Evolutionary conservation across 2,329 filamentous ascomycete species (phyloP).

Genomic region (Periconia digitata): DNA sequence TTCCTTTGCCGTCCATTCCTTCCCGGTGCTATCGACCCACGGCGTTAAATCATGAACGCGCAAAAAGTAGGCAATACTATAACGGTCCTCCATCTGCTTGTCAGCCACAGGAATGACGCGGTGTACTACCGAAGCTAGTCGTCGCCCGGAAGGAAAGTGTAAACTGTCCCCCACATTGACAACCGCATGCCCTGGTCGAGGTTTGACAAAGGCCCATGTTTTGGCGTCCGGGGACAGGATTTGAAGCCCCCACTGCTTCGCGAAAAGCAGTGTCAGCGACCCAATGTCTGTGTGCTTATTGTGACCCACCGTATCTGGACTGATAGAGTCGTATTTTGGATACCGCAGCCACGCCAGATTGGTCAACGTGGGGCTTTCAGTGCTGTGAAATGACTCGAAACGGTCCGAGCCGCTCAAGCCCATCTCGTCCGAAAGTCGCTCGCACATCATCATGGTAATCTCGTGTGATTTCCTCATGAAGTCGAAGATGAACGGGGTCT

Average conservation of each 20-base stretch:
- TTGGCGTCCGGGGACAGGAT: constrained; percentile 28
- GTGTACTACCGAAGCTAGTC: constrained; percentile 5
- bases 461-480: too few relatives aligned
- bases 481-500: too few relatives aligned
- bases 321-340: constrained; percentile 1
- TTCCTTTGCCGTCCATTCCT: background rate
- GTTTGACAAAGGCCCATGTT: constrained; percentile 50
- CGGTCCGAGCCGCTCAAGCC: background rate
- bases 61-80: constrained; percentile 7
- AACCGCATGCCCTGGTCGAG: constrained; percentile 29
- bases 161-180: constrained; percentile 38
- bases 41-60: background rate
- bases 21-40: background rate
- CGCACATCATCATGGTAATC: background rate
- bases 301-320: background rate
- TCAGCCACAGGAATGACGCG: constrained; percentile 5
- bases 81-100: constrained; percentile 1
- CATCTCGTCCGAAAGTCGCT: background rate
- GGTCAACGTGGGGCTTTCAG: background rate
- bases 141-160: constrained; percentile 6
- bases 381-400: background rate
- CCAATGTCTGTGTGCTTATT: constrained; percentile 59
- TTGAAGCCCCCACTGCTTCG: constrained; percentile 35
- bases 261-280: constrained; percentile 54
- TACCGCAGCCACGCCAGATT: background rate